Base-by-base conservation (phyloP, 2,329 filamentous ascomycete species). In the Aspergillus chevalieri region DNA sequence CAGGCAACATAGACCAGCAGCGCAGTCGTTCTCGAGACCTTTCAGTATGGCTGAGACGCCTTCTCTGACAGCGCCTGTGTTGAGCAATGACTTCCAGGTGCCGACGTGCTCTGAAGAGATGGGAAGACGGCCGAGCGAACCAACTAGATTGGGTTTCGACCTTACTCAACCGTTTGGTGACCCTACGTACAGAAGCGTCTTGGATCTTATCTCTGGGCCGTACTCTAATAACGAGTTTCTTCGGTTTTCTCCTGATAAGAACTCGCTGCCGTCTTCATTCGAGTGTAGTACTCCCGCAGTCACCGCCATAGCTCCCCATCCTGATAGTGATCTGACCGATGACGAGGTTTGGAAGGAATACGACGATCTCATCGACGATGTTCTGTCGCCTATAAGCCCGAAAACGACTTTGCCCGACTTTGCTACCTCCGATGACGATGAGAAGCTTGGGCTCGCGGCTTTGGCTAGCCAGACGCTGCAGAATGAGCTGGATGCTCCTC, bases 291-390 rank as follows among this genome's bases (percentile, higher is more conserved):
- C 79, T 48, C 76, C 78, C 10, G 79, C 79, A 5, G 81, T 84
- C 3, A 87, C 83, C 14, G 84, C 87, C 6, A 71, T 89, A 2
- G 74, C 87, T 19, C 86, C 86, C 0, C 72, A 75, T 3, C 75
- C 81, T 1, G 76, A 75, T 42, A 81, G 83, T 3, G 84, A 82
- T 0, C 77, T 85, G 3, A 82, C 74, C 1, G 87, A 94, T 56
- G 92, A 96, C 59, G 92, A 96, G 63, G 80, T 95, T 1, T 97
- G 92, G 92, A 85, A 91, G 46, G 92, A 95, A 68, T 96, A 94
- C 63, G 85, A 97, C 57, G 92, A 96, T 59, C 74, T 96, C 10
- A 80, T 96, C 47, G 87, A 87, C 47, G 84, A 88, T 50, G 78
- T 83, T 9, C 78, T 81, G 45, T 79, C 77, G 4, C 71, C 75